Percentiles rank a stretch among this genome's conserved stretches.
Evolutionary conservation across 139 green algal species (phyloP).

Genomic region (Pseudopediastrum boryanum): DNA sequence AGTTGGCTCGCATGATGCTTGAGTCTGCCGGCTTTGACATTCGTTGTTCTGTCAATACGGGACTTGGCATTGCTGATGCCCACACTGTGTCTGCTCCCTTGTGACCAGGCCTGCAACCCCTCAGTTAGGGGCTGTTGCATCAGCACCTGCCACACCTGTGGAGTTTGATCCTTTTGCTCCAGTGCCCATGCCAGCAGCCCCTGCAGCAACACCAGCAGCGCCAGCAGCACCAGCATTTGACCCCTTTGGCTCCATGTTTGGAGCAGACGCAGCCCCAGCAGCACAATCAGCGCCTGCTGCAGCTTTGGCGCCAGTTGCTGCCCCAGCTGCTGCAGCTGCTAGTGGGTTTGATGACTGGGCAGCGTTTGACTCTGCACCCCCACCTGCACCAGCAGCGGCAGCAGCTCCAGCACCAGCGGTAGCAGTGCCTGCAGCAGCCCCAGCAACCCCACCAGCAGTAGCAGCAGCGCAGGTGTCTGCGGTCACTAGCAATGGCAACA

Average conservation of each 20-base stretch:
- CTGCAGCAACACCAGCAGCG: background rate
- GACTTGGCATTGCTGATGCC: too few relatives aligned
- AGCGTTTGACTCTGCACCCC: background rate
- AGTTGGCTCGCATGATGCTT: too few relatives aligned
- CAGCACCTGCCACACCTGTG: background rate
- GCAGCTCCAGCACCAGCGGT: background rate
- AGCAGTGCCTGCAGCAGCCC: background rate
- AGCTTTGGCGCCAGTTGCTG: background rate
- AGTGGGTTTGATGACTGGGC: background rate
- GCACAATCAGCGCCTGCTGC: background rate
- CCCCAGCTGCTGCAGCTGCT: background rate
- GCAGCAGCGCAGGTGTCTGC: background rate
- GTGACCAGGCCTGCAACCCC: background rate
- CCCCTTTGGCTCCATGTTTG: background rate
- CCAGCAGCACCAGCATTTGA: constrained; percentile 14
- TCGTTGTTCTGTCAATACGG: too few relatives aligned
- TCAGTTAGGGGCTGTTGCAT: too few relatives aligned
- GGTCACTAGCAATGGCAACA: background rate
- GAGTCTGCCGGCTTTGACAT: too few relatives aligned
- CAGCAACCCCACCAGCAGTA: background rate
- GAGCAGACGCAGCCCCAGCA: background rate
- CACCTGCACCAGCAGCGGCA: constrained; percentile 1
- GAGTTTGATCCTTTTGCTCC: background rate
- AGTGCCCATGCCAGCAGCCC: background rate
- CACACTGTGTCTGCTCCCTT: background rate